phyloP scores from a whole-genome alignment of 2,329 filamentous ascomycete species.

The Fusarium pseudograminearum region DNA sequence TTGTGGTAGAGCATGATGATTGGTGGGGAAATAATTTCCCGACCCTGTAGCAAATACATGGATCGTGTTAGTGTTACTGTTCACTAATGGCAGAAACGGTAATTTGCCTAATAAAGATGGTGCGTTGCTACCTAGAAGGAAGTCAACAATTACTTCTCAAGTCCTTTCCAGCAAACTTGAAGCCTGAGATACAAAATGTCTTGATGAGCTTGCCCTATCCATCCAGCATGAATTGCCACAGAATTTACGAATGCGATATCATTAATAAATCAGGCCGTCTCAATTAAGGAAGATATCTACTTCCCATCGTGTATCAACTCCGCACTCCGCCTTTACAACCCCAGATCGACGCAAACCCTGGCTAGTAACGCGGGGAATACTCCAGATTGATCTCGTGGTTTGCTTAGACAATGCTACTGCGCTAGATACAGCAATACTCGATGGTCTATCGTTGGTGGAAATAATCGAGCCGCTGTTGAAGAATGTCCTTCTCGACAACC shows the following conservation, averaged over 20 bases:
- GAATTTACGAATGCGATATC: background rate
- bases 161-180: too few species aligned
- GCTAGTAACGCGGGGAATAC: constrained; percentile 16
- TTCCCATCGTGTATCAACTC: constrained; percentile 10
- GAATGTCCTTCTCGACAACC: background rate
- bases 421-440: background rate
- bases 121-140: background rate
- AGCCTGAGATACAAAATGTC: accelerated
- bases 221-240: background rate
- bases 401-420: background rate
- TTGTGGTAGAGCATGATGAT: background rate
- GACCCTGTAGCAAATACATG: background rate
- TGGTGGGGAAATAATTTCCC: constrained; percentile 19
- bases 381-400: background rate
- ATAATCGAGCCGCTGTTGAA: background rate
- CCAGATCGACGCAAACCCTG: constrained; percentile 20
- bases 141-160: background rate
- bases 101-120: constrained; percentile 32
- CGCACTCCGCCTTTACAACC: constrained; percentile 17
- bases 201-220: too few species aligned
- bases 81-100: background rate
- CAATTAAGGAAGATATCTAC: background rate
- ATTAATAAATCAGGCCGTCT: background rate
- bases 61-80: constrained; percentile 8
- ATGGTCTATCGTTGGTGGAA: constrained; percentile 36